A percentile compares a stretch with the other conserved stretches of the same genome.
These are phyloP conservation scores for Mycena epipterygia DNA, from an alignment of 768 basidiomycete genomes.

Conservation along the genomic window DNA sequence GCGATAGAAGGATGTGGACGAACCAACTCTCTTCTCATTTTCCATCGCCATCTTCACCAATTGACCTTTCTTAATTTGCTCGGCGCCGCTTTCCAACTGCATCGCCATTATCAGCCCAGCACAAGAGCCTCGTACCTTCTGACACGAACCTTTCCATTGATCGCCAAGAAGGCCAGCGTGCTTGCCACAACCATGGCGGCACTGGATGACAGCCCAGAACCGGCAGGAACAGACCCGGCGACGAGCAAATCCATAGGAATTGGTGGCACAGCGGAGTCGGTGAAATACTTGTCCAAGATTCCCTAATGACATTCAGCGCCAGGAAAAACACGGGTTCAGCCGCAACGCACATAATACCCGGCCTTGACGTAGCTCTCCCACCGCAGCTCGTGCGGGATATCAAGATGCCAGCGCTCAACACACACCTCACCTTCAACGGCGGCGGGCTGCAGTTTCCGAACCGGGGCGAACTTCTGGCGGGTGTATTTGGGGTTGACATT, in stretches of 20 bases:
- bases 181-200: slow-evolving; percentile 94
- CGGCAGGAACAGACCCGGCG: slow-evolving; percentile 87
- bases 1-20: too few species aligned
- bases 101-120: too few species aligned
- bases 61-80: slow-evolving; percentile 69
- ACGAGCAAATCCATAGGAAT: slow-evolving; percentile 80
- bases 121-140: slow-evolving; percentile 21
- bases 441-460: slow-evolving; percentile 43
- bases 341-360: slow-evolving; percentile 79
- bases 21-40: slow-evolving; percentile 83
- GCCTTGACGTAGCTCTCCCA: slow-evolving; percentile 94
- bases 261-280: slow-evolving; percentile 51
- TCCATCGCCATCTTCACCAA: slow-evolving; percentile 86
- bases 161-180: slow-evolving; percentile 83
- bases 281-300: slow-evolving; percentile 74
- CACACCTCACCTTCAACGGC: slow-evolving; percentile 55
- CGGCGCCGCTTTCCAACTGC: slow-evolving; percentile 41
- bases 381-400: slow-evolving; percentile 76
- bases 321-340: not conserved
- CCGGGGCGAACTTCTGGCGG: slow-evolving; percentile 70
- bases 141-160: slow-evolving; percentile 74
- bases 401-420: slow-evolving; percentile 76
- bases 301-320: slow-evolving; percentile 57
- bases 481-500: slow-evolving; percentile 74
- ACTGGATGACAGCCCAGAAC: slow-evolving; percentile 89